Evolutionary conservation across 192 early-diverging fungal species (phyloP).

Genomic region (Pilaira anomala): DNA sequence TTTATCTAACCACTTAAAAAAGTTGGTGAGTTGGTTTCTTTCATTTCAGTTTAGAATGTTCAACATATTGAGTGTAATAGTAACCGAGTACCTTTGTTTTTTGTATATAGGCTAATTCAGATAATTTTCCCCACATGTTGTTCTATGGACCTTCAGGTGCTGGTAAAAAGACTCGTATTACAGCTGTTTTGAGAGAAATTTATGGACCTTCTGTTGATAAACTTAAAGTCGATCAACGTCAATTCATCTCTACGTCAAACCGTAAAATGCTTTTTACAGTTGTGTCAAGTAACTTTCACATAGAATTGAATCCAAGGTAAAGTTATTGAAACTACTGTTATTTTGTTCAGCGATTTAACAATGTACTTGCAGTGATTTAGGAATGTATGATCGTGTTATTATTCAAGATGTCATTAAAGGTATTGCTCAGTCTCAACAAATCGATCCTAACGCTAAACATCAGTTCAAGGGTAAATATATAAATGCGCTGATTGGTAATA

Average conservation of each 20-base stretch:
- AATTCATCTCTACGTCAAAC: slow-evolving; percentile 80
- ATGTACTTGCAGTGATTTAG: slow-evolving; percentile 88
- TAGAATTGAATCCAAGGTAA: slow-evolving; percentile 94
- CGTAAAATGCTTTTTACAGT: slow-evolving; percentile 85
- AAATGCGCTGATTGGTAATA: too few species aligned
- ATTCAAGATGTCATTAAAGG: slow-evolving; percentile 97
- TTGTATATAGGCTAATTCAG: slow-evolving; percentile 49
- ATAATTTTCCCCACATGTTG: slow-evolving; percentile 93
- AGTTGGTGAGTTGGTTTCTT: slow-evolving; percentile 52
- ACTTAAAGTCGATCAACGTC: slow-evolving; percentile 88
- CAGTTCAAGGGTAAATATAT: slow-evolving; percentile 76
- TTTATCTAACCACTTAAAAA: slow-evolving; percentile 70
- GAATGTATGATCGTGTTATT: slow-evolving; percentile 87
- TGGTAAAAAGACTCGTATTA: slow-evolving; percentile 94
- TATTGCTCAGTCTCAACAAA: slow-evolving; percentile 92
- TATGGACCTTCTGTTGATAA: slow-evolving; percentile 91
- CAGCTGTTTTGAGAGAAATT: slow-evolving; percentile 79
- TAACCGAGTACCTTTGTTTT: not conserved
- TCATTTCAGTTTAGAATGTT: not conserved
- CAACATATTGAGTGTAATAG: too few species aligned
- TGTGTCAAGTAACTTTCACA: slow-evolving; percentile 91
- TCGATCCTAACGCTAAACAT: slow-evolving; percentile 74
- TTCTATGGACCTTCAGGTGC: slow-evolving; percentile 95
- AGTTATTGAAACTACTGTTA: not conserved
- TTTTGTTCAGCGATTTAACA: slow-evolving; percentile 78